A percentile compares a stretch with the other conserved stretches of the same genome.
phyloP scores from a whole-genome alignment of 2,329 filamentous ascomycete genomes.

The Bretziella fagacearum region DNA sequence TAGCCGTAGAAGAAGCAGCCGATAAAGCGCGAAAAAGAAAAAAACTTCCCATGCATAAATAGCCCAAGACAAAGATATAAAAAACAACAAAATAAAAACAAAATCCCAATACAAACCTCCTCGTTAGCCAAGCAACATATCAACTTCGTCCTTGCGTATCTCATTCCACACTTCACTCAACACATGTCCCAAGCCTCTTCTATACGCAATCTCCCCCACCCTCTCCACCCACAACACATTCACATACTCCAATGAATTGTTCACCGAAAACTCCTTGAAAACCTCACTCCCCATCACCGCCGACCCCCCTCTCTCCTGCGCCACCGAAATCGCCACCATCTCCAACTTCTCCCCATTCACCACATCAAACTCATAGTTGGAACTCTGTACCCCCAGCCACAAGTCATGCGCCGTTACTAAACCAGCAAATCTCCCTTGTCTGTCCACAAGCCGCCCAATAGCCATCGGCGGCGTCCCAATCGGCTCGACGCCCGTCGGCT shows the following conservation, averaged over 20 bases:
- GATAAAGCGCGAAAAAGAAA: background rate
- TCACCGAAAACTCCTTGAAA: constrained; percentile 24
- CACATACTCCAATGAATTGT: constrained; percentile 29
- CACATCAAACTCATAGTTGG: constrained; percentile 24
- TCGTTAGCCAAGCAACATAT: constrained; percentile 26
- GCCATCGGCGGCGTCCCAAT: constrained; percentile 25
- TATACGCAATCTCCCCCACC: constrained; percentile 26
- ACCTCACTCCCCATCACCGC: constrained; percentile 25
- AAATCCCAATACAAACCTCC: background rate
- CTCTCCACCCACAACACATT: constrained; percentile 32
- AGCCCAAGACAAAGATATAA: background rate
- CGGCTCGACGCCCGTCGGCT: constrained; percentile 13
- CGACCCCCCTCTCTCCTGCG: constrained; percentile 26
- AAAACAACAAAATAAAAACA: background rate
- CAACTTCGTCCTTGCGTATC: constrained; percentile 24
- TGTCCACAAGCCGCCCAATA: constrained; percentile 27
- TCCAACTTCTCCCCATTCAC: constrained; percentile 27
- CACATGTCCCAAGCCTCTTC: constrained; percentile 28
- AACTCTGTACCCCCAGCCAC: constrained; percentile 30
- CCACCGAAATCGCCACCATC: constrained; percentile 27
- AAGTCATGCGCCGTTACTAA: constrained; percentile 28
- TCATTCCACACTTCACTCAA: constrained; percentile 26
- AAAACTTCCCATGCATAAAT: constrained; percentile 1
- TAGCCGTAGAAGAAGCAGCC: too few relatives aligned
- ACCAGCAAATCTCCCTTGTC: constrained; percentile 25